Conservation (phyloP, 2,329 filamentous ascomycete species). For the Neoarthrinium moseri region DNA sequence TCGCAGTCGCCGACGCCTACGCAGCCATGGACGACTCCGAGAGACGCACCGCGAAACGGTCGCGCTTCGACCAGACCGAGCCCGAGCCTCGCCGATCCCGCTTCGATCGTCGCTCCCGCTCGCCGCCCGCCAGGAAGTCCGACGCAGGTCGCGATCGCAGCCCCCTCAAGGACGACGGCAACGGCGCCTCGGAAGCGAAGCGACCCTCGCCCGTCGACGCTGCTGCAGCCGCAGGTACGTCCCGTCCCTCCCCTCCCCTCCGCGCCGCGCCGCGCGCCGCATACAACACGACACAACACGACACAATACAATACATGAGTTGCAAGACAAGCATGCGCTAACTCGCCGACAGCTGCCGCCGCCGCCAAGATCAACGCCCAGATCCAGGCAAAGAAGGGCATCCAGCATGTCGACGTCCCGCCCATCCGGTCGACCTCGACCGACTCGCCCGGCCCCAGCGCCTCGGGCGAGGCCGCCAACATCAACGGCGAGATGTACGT, state of each 20-base stretch:
- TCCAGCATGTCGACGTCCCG: constrained; percentile 87
- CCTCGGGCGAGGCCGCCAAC: constrained; percentile 38
- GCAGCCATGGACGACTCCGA: constrained; percentile 72
- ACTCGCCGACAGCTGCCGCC: constrained; percentile 65
- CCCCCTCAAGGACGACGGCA: constrained; percentile 56
- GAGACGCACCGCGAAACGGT: constrained; percentile 72
- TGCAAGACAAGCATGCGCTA: constrained; percentile 4
- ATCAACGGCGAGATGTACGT: constrained; percentile 90
- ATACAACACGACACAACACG: too few relatives aligned
- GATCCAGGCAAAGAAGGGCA: constrained; percentile 81
- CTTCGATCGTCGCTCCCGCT: constrained; percentile 90
- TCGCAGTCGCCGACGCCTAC: too few relatives aligned
- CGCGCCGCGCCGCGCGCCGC: too few relatives aligned
- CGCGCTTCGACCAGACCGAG: constrained; percentile 91
- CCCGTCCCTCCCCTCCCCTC: too few relatives aligned
- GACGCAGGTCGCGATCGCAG: constrained; percentile 79
- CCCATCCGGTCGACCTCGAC: constrained; percentile 65
- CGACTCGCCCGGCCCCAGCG: constrained; percentile 36
- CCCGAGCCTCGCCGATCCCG: constrained; percentile 76
- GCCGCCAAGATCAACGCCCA: constrained; percentile 85
- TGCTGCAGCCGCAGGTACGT: constrained; percentile 73
- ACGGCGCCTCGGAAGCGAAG: constrained; percentile 35
- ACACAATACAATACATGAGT: too few relatives aligned
- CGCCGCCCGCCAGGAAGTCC: constrained; percentile 65
- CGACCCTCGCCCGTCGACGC: constrained; percentile 60